Evolutionary conservation across 2,329 filamentous ascomycete species (phyloP).

Genomic region (Monosporascus sp.): DNA sequence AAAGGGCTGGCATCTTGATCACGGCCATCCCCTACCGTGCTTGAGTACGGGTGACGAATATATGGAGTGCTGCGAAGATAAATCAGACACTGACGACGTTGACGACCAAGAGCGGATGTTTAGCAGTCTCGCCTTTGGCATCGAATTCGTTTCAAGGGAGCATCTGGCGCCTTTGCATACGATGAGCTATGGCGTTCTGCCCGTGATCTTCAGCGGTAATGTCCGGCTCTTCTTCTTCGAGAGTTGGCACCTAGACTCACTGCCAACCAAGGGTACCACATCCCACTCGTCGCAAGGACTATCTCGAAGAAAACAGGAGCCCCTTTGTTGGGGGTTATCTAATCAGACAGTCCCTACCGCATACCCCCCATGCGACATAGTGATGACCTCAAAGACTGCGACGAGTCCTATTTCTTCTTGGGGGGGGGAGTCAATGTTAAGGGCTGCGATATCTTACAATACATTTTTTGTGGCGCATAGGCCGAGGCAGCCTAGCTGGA

Average conservation of each 20-base stretch:
- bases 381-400: background rate
- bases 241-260: slow-evolving; percentile 18
- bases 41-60: slow-evolving; percentile 1
- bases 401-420: too few relatives aligned
- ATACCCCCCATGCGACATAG: slow-evolving; percentile 28
- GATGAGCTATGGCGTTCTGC: too few relatives aligned
- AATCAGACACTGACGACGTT: slow-evolving; percentile 38
- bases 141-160: too few relatives aligned
- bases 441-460: too few relatives aligned
- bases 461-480: too few relatives aligned
- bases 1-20: slow-evolving; percentile 36
- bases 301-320: slow-evolving; percentile 42
- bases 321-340: slow-evolving; percentile 41
- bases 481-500: too few relatives aligned
- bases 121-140: too few relatives aligned
- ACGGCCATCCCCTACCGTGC: background rate
- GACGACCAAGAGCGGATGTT: slow-evolving; percentile 39
- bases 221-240: too few relatives aligned
- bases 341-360: slow-evolving; percentile 40
- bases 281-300: slow-evolving; percentile 33
- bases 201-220: too few relatives aligned
- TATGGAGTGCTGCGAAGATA: slow-evolving; percentile 29
- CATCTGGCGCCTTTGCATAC: too few relatives aligned
- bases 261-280: slow-evolving; percentile 37
- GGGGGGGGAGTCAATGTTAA: too few relatives aligned